Evolutionary conservation across 163 green algal genomes (phyloP), one percentile per base, ranked within the genome.

Genomic region (Dunaliella salina): DNA sequence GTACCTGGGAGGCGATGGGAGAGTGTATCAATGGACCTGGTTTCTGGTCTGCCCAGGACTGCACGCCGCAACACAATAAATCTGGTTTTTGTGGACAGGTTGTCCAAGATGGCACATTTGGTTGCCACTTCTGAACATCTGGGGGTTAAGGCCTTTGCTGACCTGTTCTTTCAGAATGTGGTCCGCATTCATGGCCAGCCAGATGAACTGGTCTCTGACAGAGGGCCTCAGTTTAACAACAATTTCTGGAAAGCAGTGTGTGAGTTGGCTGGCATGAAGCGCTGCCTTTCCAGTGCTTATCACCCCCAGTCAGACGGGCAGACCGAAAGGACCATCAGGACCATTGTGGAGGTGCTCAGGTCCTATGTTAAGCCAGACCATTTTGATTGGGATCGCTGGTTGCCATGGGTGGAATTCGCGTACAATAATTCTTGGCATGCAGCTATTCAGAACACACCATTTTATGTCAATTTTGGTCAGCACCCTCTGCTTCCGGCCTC

Each of bases 41-140:
- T 26, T n/a, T 84, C 20, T 84, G 89, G 85, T 84, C 88, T 84
- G 0, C 84, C n/a, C 69, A 75, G 20, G 24, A 75, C 63, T 15
- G 63, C 63, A 30, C 63, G 22, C 22, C 22, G 11, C 63, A 26
- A 75, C 22, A 29, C 22, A 30, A 26, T 5, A 26, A 75, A 29
- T 30, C 24, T 75, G 63, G 63, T 75, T 1, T 75, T 89, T 4
- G 84, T 92, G 29, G 89, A 95, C 80, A 82, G 89, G 26, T 75
- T 93, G 15, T 90, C 83, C 80, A 93, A 93, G 69, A 91, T 92
- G 88, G 87, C 92, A 18, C 88, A 92, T 25, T 81, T 92, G 15
- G 84, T 85, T 22, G 34, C 88, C 35, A 91, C 83, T 11, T 17
- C n/a, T 30, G 88, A 75, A n/a, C 87, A 13, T 45, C 5, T n/a